Conservation (phyloP, 352 stramenopile genomes). For the Paralagenidium karlingii region DNA sequence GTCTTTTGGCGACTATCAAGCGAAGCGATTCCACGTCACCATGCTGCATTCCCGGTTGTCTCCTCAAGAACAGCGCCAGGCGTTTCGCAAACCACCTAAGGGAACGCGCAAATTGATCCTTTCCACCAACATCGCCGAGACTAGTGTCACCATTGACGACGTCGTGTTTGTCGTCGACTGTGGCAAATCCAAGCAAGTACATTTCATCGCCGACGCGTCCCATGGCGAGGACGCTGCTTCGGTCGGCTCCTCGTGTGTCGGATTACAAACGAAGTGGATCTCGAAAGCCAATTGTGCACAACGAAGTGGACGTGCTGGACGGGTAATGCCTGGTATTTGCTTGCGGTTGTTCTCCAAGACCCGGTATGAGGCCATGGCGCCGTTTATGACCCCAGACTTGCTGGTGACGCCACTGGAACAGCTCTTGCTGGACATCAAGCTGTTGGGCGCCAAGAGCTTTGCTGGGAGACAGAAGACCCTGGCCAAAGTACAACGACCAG, state of each 20-base stretch:
- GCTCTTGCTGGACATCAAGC: constrained; percentile 59
- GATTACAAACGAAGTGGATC: constrained; percentile 80
- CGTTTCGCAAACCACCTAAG: constrained; percentile 42
- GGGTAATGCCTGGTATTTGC: constrained; percentile 89
- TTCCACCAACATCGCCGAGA: constrained; percentile 95
- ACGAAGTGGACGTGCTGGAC: constrained; percentile 85
- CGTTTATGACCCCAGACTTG: constrained; percentile 66
- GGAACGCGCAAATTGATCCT: constrained; percentile 77
- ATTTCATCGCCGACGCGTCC: constrained; percentile 38
- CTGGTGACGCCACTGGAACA: constrained; percentile 62
- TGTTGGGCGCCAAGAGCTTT: constrained; percentile 34
- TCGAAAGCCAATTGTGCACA: constrained; percentile 83
- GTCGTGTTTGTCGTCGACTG: constrained; percentile 87
- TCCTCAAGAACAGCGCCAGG: constrained; percentile 47
- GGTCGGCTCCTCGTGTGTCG: constrained; percentile 75
- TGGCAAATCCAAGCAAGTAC: constrained; percentile 72
- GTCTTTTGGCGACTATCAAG: not conserved
- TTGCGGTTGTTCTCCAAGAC: constrained; percentile 70
- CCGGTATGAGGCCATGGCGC: constrained; percentile 56
- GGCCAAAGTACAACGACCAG: too few relatives aligned
- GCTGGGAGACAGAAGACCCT: not conserved
- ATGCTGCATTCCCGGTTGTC: constrained; percentile 66
- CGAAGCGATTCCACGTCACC: constrained; percentile 13
- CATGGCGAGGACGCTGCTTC: too few relatives aligned
- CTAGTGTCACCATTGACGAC: constrained; percentile 93